Evolutionary conservation across 306 rosid genomes (phyloP).

Genomic region (Quercus gilva): DNA sequence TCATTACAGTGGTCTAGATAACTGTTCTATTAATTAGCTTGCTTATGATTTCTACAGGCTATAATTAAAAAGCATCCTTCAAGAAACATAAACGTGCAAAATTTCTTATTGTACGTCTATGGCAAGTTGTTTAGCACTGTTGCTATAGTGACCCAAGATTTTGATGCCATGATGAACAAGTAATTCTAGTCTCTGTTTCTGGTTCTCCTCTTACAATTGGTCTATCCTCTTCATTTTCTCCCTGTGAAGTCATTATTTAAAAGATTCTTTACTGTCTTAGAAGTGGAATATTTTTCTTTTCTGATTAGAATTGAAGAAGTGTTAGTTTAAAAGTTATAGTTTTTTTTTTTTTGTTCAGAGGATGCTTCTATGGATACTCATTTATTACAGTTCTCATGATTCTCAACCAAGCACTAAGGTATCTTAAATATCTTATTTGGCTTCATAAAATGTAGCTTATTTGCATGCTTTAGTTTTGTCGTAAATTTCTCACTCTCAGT

Average conservation of each 20-base stretch:
- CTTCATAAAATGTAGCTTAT: slow-evolving; percentile 8
- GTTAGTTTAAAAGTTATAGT: slow-evolving; percentile 7
- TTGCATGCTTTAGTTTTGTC: slow-evolving; percentile 6
- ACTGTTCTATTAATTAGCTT: neutral
- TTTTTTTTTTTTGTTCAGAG: slow-evolving; percentile 52
- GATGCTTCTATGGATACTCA: slow-evolving; percentile 89
- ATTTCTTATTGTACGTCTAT: slow-evolving; percentile 88
- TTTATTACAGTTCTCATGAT: slow-evolving; percentile 85
- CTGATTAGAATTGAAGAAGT: neutral
- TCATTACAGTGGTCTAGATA: slow-evolving; percentile 10
- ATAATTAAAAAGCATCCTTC: slow-evolving; percentile 94
- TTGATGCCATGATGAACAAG: slow-evolving; percentile 84
- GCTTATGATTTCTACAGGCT: slow-evolving; percentile 54
- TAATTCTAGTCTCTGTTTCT: slow-evolving; percentile 39
- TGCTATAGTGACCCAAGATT: slow-evolving; percentile 95
- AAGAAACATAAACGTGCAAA: slow-evolving; percentile 87
- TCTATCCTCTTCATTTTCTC: neutral
- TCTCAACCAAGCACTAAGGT: slow-evolving; percentile 95
- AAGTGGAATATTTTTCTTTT: slow-evolving; percentile 7
- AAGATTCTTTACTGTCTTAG: slow-evolving; percentile 10
- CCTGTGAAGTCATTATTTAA: slow-evolving; percentile 12
- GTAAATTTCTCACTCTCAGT: slow-evolving; percentile 12
- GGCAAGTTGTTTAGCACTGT: slow-evolving; percentile 89
- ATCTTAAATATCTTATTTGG: slow-evolving; percentile 19
- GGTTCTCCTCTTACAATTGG: slow-evolving; percentile 18